phyloP scores from a whole-genome alignment of 2,329 filamentous ascomycete genomes.

The Bipolaris sorokiniana region DNA sequence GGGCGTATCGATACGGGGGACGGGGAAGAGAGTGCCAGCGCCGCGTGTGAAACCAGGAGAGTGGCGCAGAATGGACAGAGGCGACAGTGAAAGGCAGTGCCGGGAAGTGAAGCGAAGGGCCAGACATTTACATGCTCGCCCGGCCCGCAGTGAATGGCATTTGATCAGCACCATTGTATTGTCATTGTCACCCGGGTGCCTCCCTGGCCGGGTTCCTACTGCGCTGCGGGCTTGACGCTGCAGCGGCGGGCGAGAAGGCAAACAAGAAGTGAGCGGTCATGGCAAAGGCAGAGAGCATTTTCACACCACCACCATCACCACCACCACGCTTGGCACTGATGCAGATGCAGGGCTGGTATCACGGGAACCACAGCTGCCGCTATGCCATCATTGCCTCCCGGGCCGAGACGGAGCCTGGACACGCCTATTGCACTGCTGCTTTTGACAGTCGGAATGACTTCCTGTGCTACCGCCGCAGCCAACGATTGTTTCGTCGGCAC shows the following conservation, averaged over 20 bases:
- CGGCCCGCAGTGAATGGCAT: conserved; percentile 27
- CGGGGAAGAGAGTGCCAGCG: conserved; percentile 36
- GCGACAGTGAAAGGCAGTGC: conserved; percentile 26
- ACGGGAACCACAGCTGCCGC: conserved; percentile 21
- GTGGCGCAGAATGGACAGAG: conserved; percentile 23
- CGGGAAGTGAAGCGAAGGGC: conserved; percentile 41
- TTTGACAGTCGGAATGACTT: conserved; percentile 27
- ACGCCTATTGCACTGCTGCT: conserved; percentile 26
- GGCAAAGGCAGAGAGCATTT: conserved; percentile 11
- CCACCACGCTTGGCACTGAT: conserved; percentile 15
- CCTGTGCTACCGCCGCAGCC: conserved; percentile 34
- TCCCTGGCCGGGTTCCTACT: conserved; percentile 35
- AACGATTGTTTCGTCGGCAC: conserved; percentile 26
- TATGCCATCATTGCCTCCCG: conserved; percentile 20
- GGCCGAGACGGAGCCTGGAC: conserved; percentile 22
- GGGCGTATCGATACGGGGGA: conserved; percentile 26
- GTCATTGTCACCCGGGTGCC: conserved; percentile 40
- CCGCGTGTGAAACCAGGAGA: conserved; percentile 37
- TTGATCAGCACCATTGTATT: conserved; percentile 20
- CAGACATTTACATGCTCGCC: conserved; percentile 41
- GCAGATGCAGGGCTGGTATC: conserved; percentile 19
- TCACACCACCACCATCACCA: not conserved
- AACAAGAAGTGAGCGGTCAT: conserved; percentile 36
- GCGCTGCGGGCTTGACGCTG: conserved; percentile 40
- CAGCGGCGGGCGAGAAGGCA: conserved; percentile 26